Evolutionary conservation across 176 grass and related monocot species (phyloP).

Genomic region (Zoysia japonica): DNA sequence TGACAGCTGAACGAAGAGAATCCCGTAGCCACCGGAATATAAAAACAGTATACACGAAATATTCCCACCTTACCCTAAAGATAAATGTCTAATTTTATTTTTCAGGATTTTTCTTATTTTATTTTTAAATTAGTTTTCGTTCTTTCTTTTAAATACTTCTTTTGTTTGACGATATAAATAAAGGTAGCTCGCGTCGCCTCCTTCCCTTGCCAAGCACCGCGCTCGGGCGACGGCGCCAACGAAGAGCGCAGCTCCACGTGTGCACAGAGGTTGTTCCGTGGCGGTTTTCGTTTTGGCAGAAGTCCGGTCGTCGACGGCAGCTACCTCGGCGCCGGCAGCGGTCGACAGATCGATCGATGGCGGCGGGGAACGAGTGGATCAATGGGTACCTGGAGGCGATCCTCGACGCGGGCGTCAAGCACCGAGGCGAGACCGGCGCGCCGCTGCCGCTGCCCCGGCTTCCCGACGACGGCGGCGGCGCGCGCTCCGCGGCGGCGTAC

Average conservation of each 20-base stretch:
- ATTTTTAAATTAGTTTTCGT: too few relatives aligned
- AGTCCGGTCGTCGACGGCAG: too few relatives aligned
- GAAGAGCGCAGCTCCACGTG: neutral
- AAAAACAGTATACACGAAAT: neutral
- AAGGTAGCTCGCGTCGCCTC: too few relatives aligned
- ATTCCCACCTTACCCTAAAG: neutral
- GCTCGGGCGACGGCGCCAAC: neutral
- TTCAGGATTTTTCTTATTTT: too few relatives aligned
- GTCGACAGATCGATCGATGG: conserved; percentile 13
- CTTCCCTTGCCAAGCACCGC: neutral
- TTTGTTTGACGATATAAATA: conserved; percentile 26
- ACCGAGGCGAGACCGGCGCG: conserved; percentile 26
- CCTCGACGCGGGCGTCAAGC: conserved; percentile 62
- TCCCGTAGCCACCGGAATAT: neutral
- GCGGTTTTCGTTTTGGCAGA: neutral
- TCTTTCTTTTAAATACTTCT: neutral
- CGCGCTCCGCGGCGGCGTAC: conserved; percentile 43
- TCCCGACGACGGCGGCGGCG: conserved; percentile 1
- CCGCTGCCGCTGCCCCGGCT: conserved; percentile 45
- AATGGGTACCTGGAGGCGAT: conserved; percentile 98
- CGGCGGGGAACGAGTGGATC: conserved; percentile 83
- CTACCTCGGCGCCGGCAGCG: neutral
- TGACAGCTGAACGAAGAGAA: conserved; percentile 13
- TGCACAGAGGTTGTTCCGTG: neutral
- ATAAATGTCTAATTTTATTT: neutral